Conservation (phyloP, 2,329 filamentous ascomycete genomes). For the Penicillium sp. region DNA sequence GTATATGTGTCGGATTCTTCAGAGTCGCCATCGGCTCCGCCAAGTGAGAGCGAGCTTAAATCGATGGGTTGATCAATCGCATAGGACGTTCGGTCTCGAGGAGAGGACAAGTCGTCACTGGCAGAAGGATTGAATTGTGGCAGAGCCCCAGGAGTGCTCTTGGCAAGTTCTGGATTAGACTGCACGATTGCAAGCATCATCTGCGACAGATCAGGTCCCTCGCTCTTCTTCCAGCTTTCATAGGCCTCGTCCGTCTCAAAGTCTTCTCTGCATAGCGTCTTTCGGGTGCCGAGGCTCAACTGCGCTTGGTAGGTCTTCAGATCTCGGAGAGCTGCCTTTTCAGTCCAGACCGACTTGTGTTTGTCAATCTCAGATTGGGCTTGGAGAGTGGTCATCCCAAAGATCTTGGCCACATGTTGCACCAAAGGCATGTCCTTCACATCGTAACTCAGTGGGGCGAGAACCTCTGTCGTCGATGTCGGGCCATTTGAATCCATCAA, state of each 20-base stretch:
- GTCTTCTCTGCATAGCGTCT: conserved; percentile 77
- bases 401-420: conserved; percentile 82
- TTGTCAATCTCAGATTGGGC: conserved; percentile 86
- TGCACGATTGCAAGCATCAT: conserved; percentile 92
- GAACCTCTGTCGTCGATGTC: conserved; percentile 72
- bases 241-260: conserved; percentile 91
- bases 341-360: conserved; percentile 81
- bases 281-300: conserved; percentile 76
- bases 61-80: conserved; percentile 68
- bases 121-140: conserved; percentile 57
- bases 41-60: conserved; percentile 64
- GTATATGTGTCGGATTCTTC: conserved; percentile 68
- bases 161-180: conserved; percentile 81
- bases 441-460: conserved; percentile 83
- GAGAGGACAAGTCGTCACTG: conserved; percentile 53
- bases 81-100: conserved; percentile 55
- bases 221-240: conserved; percentile 87
- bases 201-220: conserved; percentile 82
- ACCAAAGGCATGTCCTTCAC: conserved; percentile 97
- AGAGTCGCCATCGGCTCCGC: conserved; percentile 47
- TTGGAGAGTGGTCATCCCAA: conserved; percentile 75
- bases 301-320: conserved; percentile 92
- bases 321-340: conserved; percentile 86
- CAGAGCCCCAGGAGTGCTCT: conserved; percentile 67
- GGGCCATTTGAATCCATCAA: conserved; percentile 67